Evolutionary conservation across 371 early-diverging fungal genomes (phyloP).

Genomic region (Funneliformis caledonium): DNA sequence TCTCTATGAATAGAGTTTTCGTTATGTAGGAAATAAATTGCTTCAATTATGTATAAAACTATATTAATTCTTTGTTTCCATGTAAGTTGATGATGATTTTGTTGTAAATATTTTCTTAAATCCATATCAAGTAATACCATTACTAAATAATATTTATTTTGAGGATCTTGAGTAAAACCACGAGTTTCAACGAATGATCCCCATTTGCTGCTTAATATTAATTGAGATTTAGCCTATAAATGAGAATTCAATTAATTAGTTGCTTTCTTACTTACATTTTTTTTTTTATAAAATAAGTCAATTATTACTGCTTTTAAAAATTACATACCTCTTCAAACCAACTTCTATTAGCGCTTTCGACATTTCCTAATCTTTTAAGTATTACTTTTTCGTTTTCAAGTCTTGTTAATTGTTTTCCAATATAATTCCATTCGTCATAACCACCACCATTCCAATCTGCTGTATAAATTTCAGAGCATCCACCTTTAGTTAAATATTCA

Average conservation of each 20-base stretch:
- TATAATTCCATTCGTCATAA: background rate
- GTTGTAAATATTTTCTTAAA: constrained; percentile 11
- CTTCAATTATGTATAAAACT: background rate
- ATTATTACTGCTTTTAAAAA: background rate
- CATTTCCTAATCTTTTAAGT: background rate
- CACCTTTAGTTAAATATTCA: background rate
- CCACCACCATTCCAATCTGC: background rate
- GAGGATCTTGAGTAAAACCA: constrained; percentile 16
- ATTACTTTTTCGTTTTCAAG: background rate
- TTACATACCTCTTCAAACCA: constrained; percentile 14
- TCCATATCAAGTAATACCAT: background rate
- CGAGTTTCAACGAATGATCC: background rate
- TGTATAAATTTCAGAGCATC: background rate
- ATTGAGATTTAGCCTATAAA: background rate
- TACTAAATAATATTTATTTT: background rate
- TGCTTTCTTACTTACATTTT: background rate
- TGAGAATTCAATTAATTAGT: background rate
- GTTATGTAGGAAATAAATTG: background rate
- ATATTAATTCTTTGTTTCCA: background rate
- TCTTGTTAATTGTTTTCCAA: background rate
- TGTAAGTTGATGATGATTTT: background rate
- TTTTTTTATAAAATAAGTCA: background rate
- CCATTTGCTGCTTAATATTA: background rate
- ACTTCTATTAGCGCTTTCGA: background rate
- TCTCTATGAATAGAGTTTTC: background rate